phyloP scores from a whole-genome alignment of 768 basidiomycete genomes.

The Cystofilobasidium bisporidii region DNA sequence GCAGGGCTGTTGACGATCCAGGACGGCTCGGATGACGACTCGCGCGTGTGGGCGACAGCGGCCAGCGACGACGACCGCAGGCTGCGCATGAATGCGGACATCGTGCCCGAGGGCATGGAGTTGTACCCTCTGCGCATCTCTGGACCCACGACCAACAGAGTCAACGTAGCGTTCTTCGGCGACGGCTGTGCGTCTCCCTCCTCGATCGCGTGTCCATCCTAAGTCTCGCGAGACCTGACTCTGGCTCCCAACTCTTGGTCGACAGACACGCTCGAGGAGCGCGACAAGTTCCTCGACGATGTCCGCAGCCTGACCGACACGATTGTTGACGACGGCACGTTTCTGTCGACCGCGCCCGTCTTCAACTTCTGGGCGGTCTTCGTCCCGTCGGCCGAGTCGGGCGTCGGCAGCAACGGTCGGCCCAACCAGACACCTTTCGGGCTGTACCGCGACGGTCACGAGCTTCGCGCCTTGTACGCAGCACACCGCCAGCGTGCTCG shows the following conservation, averaged over 20 bases:
- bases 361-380: conserved; percentile 38
- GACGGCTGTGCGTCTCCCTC: conserved; percentile 36
- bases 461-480: conserved; percentile 37
- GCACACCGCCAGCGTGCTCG: conserved; percentile 32
- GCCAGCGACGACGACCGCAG: too few relatives aligned
- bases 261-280: conserved; percentile 34
- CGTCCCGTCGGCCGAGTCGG: conserved; percentile 37
- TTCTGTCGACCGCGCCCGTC: conserved; percentile 33
- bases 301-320: conserved; percentile 33
- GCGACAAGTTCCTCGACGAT: conserved; percentile 34
- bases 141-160: conserved; percentile 31
- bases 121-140: conserved; percentile 31
- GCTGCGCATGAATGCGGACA: neutral
- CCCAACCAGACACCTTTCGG: conserved; percentile 33
- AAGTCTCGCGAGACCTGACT: neutral
- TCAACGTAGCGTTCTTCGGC: conserved; percentile 37
- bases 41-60: neutral
- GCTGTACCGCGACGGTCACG: conserved; percentile 37
- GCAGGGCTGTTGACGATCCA: neutral
- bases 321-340: conserved; percentile 36
- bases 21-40: neutral
- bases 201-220: neutral
- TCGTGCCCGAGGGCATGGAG: conserved; percentile 29
- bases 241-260: neutral
- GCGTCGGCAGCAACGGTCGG: conserved; percentile 31